Conservation (phyloP, 495 filamentous ascomycete genomes). For the Melanomma pulvis-pyrius region DNA sequence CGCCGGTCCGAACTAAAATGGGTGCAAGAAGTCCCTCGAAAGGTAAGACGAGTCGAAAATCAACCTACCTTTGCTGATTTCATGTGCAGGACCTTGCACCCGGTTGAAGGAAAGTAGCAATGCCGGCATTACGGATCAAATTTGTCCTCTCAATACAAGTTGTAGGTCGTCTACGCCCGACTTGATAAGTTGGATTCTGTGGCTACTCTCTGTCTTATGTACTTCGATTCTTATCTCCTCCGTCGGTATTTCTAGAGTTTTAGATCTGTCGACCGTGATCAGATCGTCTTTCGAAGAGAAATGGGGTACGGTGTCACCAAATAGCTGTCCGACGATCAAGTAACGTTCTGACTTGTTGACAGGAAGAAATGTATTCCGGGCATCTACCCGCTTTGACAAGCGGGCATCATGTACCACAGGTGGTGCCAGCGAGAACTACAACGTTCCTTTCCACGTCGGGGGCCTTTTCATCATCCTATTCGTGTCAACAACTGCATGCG, state of each 20-base stretch:
- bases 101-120: background rate
- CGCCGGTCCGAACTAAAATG: too few species aligned
- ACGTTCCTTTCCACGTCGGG: background rate
- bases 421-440: background rate
- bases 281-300: too few species aligned
- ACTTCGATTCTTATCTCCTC: background rate
- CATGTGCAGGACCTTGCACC: slow-evolving; percentile 2
- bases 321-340: background rate
- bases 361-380: too few species aligned
- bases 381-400: too few species aligned
- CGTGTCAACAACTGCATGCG: background rate
- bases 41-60: background rate
- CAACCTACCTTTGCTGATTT: background rate
- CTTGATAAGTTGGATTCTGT: background rate
- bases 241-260: background rate
- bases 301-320: too few species aligned
- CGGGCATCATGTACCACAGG: background rate
- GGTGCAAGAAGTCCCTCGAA: background rate
- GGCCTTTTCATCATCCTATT: slow-evolving; percentile 3
- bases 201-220: slow-evolving; percentile 3
- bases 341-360: background rate
- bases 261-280: background rate
- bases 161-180: background rate
- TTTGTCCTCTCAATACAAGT: too few species aligned
- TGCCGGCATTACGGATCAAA: too few species aligned